Conservation (phyloP, 2,329 filamentous ascomycete species). For the Colletotrichum tanaceti region DNA sequence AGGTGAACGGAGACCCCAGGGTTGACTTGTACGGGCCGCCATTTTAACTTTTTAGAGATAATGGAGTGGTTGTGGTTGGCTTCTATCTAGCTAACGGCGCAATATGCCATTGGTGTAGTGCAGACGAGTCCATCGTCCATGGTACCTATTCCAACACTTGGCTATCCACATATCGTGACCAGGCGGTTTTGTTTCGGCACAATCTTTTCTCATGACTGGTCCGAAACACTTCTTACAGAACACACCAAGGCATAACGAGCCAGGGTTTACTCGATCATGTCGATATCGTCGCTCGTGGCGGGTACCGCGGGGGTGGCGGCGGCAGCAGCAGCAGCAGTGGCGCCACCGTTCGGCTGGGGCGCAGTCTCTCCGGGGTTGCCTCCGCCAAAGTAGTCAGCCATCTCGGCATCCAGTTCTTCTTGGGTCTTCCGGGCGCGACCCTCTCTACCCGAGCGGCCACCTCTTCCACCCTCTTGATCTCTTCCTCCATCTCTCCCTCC, state of each 20-base stretch:
- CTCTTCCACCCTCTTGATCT: slow-evolving; percentile 52
- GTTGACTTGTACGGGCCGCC: background rate
- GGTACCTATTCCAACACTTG: slow-evolving; percentile 13
- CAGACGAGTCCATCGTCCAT: background rate
- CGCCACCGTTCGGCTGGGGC: slow-evolving; percentile 50
- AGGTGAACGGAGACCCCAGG: slow-evolving; percentile 2
- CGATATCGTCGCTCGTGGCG: slow-evolving; percentile 67
- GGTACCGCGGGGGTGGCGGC: slow-evolving; percentile 50
- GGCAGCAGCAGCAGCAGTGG: slow-evolving; percentile 52
- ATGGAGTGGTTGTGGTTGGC: slow-evolving; percentile 7
- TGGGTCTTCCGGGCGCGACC: slow-evolving; percentile 84
- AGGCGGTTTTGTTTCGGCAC: slow-evolving; percentile 5
- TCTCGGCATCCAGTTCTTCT: slow-evolving; percentile 94
- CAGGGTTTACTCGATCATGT: slow-evolving; percentile 73
- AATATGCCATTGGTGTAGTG: slow-evolving; percentile 20
- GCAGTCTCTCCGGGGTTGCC: slow-evolving; percentile 49
- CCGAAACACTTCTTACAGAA: slow-evolving; percentile 10
- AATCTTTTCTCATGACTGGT: slow-evolving; percentile 2
- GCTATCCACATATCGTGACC: slow-evolving; percentile 8
- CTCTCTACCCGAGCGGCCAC: slow-evolving; percentile 52
- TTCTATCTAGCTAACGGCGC: slow-evolving; percentile 16
- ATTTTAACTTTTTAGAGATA: background rate
- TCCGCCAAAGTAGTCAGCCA: slow-evolving; percentile 89
- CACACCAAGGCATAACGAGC: slow-evolving; percentile 7
- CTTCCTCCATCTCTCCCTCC: slow-evolving; percentile 59